These are phyloP conservation scores for Artemisia tridentata DNA, from an alignment of 129 eudicot genomes.

Conservation along the genomic window DNA sequence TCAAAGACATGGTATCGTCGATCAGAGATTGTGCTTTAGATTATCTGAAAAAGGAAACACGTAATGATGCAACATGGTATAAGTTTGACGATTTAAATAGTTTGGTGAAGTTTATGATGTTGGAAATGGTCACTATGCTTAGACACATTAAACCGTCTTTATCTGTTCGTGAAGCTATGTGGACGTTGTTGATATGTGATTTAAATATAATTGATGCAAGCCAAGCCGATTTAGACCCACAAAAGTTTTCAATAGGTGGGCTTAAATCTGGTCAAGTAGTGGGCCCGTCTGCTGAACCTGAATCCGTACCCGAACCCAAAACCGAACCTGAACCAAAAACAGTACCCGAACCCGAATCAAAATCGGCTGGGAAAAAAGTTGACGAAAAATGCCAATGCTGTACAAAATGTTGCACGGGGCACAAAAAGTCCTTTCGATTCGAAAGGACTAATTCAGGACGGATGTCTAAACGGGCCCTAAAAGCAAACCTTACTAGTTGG, in stretches of 20 bases:
- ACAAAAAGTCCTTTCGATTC: constrained; percentile 39
- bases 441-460: constrained; percentile 55
- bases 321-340: constrained; percentile 17
- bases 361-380: constrained; percentile 16
- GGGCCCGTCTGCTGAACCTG: constrained; percentile 23
- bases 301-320: not conserved
- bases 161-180: constrained; percentile 60
- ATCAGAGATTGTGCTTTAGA: constrained; percentile 48
- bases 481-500: constrained; percentile 45
- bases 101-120: constrained; percentile 48
- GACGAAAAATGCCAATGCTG: constrained; percentile 21
- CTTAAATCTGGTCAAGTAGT: constrained; percentile 17
- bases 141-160: constrained; percentile 52
- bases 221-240: constrained; percentile 24
- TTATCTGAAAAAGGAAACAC: constrained; percentile 29
- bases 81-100: constrained; percentile 35
- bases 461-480: constrained; percentile 39
- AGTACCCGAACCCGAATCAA: constrained; percentile 20
- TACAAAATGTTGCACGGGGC: constrained; percentile 29
- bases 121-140: constrained; percentile 64
- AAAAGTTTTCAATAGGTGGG: constrained; percentile 9
- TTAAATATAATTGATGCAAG: constrained; percentile 43
- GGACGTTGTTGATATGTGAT: constrained; percentile 58
- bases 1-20: constrained; percentile 46
- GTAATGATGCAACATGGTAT: constrained; percentile 21